Evolutionary conservation across 306 rosid species (phyloP).

Genomic region (Hylodesmum podocarpum): DNA sequence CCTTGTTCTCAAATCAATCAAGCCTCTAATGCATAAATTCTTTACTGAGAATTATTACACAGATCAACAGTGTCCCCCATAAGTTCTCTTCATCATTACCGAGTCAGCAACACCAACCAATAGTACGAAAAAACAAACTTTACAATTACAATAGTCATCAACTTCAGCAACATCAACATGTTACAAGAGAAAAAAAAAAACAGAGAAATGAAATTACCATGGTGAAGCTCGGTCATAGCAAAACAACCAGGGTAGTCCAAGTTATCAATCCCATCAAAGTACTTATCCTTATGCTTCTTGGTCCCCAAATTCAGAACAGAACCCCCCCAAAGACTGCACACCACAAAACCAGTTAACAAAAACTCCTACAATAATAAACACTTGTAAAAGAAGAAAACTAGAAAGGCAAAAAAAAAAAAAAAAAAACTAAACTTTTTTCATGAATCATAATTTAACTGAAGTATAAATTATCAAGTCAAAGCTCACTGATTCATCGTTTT

Average conservation of each 20-base stretch:
- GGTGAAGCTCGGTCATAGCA: slow-evolving; percentile 98
- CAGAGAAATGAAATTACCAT: slow-evolving; percentile 49
- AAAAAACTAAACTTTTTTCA: no score
- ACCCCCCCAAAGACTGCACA: slow-evolving; percentile 95
- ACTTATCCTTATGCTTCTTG: slow-evolving; percentile 85
- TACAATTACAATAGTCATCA: neutral
- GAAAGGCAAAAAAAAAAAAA: no score
- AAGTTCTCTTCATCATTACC: neutral
- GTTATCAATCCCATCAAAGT: slow-evolving; percentile 82
- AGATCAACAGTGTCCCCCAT: neutral
- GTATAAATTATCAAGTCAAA: no score
- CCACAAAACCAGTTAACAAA: neutral
- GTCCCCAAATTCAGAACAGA: slow-evolving; percentile 90
- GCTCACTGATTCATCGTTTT: no score
- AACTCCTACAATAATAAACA: neutral
- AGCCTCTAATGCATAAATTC: neutral
- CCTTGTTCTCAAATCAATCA: neutral
- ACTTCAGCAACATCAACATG: neutral
- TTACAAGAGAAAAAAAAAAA: neutral
- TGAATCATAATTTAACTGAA: no score
- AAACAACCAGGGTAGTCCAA: slow-evolving; percentile 89
- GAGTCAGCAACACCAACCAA: neutral
- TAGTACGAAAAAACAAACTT: neutral
- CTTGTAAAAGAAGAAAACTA: no score
- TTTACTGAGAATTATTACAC: neutral